Evolutionary conservation across 2,329 filamentous ascomycete species (phyloP).

Genomic region (Calonectria honghensis): DNA sequence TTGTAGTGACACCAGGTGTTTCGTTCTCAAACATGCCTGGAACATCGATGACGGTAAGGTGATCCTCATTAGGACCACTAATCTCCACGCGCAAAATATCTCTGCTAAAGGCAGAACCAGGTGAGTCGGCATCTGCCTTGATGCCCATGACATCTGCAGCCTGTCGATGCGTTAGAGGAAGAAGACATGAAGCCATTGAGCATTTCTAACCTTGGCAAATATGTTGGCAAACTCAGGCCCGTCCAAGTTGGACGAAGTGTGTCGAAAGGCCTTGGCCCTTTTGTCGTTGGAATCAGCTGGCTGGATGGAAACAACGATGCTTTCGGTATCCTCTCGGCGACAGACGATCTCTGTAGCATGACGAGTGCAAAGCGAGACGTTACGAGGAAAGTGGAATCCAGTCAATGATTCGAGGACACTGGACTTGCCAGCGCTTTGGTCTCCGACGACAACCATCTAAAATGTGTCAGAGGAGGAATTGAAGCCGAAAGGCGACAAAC

Average conservation of each 20-base stretch:
- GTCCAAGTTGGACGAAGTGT: constrained; percentile 50
- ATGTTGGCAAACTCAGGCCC: constrained; percentile 59
- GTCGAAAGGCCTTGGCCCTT: constrained; percentile 54
- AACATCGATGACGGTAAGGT: constrained; percentile 73
- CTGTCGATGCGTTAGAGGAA: constrained; percentile 44
- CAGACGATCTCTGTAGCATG: constrained; percentile 69
- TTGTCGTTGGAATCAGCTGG: constrained; percentile 42
- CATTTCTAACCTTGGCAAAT: constrained; percentile 61
- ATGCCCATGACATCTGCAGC: constrained; percentile 68
- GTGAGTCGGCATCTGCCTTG: constrained; percentile 46
- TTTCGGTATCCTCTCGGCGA: constrained; percentile 60
- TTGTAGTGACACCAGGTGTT: constrained; percentile 63
- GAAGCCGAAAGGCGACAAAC: neutral
- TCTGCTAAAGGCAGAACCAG: constrained; percentile 65
- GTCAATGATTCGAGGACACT: constrained; percentile 84
- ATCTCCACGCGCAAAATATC: constrained; percentile 66
- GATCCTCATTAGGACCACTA: constrained; percentile 65
- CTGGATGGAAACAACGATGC: constrained; percentile 65
- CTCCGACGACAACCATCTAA: constrained; percentile 89
- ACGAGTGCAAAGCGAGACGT: constrained; percentile 67
- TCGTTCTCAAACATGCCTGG: constrained; percentile 69
- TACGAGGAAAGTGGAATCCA: constrained; percentile 68
- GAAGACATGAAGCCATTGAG: neutral
- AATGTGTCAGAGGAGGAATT: neutral
- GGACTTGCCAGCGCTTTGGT: constrained; percentile 90